A percentile compares a stretch with the other conserved stretches of the same genome.
Conservation (phyloP, 1,139 yeast genomes). For the Martiniozyma asiatica region DNA sequence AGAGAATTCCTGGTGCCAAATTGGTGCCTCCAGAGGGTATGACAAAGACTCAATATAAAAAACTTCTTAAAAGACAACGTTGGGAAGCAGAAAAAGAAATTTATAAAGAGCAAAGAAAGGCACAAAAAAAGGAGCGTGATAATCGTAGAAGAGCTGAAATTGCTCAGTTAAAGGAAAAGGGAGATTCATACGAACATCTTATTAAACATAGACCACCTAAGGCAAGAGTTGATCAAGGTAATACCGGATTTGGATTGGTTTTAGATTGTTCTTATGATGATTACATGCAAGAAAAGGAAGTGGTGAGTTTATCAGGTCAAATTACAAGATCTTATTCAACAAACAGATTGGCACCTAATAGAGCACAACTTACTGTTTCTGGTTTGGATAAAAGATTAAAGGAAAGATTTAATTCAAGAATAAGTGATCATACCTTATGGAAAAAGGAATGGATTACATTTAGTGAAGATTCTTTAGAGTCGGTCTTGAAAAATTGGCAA, state of each 20-base stretch:
- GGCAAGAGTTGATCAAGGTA: slow-evolving; percentile 22
- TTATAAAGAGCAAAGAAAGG: slow-evolving; percentile 37
- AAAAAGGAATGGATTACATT: slow-evolving; percentile 39
- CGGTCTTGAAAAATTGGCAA: slow-evolving; percentile 6
- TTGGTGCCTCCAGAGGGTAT: slow-evolving; percentile 61
- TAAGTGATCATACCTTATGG: slow-evolving; percentile 57
- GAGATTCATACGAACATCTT: slow-evolving; percentile 21
- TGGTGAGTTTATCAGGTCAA: slow-evolving; percentile 68
- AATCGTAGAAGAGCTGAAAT: slow-evolving; percentile 24
- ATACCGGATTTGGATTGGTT: slow-evolving; percentile 42
- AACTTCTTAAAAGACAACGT: slow-evolving; percentile 42
- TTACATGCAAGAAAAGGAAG: slow-evolving; percentile 71
- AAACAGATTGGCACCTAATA: slow-evolving; percentile 42
- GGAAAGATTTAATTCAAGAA: slow-evolving; percentile 53
- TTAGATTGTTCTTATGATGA: slow-evolving; percentile 89
- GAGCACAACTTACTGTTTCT: slow-evolving; percentile 50
- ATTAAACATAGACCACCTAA: slow-evolving; percentile 12
- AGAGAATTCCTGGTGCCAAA: slow-evolving; percentile 11
- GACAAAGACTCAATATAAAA: slow-evolving; percentile 78
- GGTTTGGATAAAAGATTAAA: slow-evolving; percentile 58
- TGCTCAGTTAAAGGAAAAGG: slow-evolving; percentile 17
- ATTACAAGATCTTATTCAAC: slow-evolving; percentile 73
- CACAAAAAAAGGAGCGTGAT: slow-evolving; percentile 38
- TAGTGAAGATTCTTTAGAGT: slow-evolving; percentile 31
- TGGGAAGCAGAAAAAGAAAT: slow-evolving; percentile 59